A percentile compares a stretch with the other conserved stretches of the same genome.
These are phyloP conservation scores for Pseudocercospora fijiensis DNA, from an alignment of 2,329 filamentous ascomycete species.

Conservation along the genomic window DNA sequence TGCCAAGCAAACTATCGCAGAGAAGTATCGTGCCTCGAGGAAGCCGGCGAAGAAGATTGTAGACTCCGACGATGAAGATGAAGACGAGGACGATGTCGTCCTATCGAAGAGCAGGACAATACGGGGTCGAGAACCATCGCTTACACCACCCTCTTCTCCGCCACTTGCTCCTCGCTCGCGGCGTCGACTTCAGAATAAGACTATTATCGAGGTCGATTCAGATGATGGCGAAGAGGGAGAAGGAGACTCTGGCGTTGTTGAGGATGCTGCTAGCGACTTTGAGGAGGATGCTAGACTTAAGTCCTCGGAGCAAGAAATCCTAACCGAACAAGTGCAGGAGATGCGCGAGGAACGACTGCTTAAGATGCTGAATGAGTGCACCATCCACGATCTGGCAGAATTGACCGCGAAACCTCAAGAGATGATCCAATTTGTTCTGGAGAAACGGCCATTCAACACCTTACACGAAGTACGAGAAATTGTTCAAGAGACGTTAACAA, in stretches of 20 bases:
- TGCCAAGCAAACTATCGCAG: slow-evolving; percentile 53
- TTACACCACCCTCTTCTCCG: slow-evolving; percentile 40
- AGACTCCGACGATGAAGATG: slow-evolving; percentile 25
- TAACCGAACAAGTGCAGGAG: slow-evolving; percentile 19
- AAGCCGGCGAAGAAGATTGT: slow-evolving; percentile 22
- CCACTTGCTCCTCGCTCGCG: slow-evolving; percentile 21
- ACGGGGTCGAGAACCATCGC: slow-evolving; percentile 48
- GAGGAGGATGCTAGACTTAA: slow-evolving; percentile 15
- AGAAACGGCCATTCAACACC: slow-evolving; percentile 69
- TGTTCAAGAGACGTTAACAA: slow-evolving; percentile 51
- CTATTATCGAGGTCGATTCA: slow-evolving; percentile 39
- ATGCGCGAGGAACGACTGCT: slow-evolving; percentile 55
- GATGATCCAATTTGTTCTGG: slow-evolving; percentile 67
- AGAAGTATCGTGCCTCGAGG: slow-evolving; percentile 33
- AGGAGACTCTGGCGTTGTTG: slow-evolving; percentile 34
- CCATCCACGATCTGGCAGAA: slow-evolving; percentile 72
- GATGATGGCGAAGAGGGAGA: slow-evolving; percentile 46
- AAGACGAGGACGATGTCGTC: slow-evolving; percentile 33
- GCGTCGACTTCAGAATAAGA: slow-evolving; percentile 24
- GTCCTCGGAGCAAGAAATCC: slow-evolving; percentile 40
- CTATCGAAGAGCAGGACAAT: slow-evolving; percentile 45
- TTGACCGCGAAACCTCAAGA: slow-evolving; percentile 73
- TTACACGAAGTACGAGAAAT: slow-evolving; percentile 67
- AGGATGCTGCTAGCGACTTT: slow-evolving; percentile 26
- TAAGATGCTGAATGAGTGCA: slow-evolving; percentile 79